phyloP scores from a whole-genome alignment of 2,329 filamentous ascomycete genomes.

The Mycosphaerella sp. region DNA sequence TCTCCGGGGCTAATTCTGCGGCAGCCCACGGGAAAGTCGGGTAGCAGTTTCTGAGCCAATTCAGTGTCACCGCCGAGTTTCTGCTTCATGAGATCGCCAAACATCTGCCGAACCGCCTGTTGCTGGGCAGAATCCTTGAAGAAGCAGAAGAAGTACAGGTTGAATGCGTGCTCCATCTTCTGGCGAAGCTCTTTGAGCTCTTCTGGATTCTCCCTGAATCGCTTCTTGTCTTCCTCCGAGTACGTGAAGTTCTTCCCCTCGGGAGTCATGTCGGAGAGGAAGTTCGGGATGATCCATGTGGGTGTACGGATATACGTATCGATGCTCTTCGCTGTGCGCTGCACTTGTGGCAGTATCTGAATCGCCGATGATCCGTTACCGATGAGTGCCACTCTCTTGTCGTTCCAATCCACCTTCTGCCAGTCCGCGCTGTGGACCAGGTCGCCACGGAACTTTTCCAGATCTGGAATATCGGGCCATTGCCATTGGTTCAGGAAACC shows the following conservation, averaged over 20 bases:
- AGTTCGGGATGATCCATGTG: slow-evolving; percentile 9
- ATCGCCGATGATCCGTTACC: slow-evolving; percentile 42
- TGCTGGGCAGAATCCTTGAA: slow-evolving; percentile 6
- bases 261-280: slow-evolving; percentile 6
- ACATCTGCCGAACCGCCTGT: neutral
- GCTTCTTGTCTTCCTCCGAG: slow-evolving; percentile 10
- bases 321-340: slow-evolving; percentile 39
- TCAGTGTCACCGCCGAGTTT: slow-evolving; percentile 9
- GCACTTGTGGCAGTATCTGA: slow-evolving; percentile 38
- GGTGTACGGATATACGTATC: slow-evolving; percentile 44
- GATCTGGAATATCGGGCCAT: slow-evolving; percentile 36
- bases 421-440: slow-evolving; percentile 41
- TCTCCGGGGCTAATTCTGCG: slow-evolving; percentile 13
- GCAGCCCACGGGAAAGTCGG: slow-evolving; percentile 15
- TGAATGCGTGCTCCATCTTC: slow-evolving; percentile 11
- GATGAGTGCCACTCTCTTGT: slow-evolving; percentile 39
- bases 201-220: slow-evolving; percentile 9
- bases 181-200: slow-evolving; percentile 11
- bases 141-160: slow-evolving; percentile 9
- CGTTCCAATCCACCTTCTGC: slow-evolving; percentile 40
- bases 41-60: slow-evolving; percentile 8
- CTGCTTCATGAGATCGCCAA: slow-evolving; percentile 8
- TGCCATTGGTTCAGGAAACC: slow-evolving; percentile 34
- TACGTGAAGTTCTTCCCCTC: slow-evolving; percentile 11
- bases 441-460: slow-evolving; percentile 41